Evolutionary conservation across 2,329 filamentous ascomycete genomes (phyloP).

Genomic region (Botrytis pseudocinerea): DNA sequence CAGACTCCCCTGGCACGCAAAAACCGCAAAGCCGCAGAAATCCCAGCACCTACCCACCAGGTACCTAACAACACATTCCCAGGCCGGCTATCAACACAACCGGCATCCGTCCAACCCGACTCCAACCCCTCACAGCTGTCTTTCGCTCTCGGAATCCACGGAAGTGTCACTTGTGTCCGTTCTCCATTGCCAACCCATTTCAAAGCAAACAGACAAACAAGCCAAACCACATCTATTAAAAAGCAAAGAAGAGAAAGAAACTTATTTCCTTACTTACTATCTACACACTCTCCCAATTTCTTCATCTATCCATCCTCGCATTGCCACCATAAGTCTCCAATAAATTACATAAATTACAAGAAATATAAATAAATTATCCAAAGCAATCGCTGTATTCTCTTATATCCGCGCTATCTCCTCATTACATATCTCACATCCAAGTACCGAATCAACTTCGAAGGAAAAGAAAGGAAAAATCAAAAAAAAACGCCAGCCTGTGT

Average conservation of each 20-base stretch:
- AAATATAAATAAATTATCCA: neutral
- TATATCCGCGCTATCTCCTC: neutral
- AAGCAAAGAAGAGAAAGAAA: neutral
- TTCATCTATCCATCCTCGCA: too few species aligned
- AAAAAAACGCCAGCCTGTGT: neutral
- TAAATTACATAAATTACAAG: neutral
- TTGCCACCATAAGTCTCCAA: neutral
- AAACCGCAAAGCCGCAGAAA: neutral
- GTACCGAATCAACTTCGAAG: neutral
- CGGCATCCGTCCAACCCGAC: neutral
- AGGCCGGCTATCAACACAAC: neutral
- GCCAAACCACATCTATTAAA: neutral
- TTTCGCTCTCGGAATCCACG: conserved; percentile 3
- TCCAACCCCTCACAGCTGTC: neutral
- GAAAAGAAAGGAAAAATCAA: neutral
- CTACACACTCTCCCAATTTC: neutral
- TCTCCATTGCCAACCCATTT: neutral
- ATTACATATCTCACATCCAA: neutral
- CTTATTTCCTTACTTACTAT: neutral
- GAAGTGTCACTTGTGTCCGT: neutral
- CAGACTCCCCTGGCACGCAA: neutral
- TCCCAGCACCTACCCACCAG: neutral
- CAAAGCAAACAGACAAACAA: neutral
- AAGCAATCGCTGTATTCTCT: neutral
- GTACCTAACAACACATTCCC: neutral